Evolutionary conservation across 2,329 filamentous ascomycete genomes (phyloP), one percentile per base, ranked within the genome.

Genomic region (Cladosporium cucumerinum): DNA sequence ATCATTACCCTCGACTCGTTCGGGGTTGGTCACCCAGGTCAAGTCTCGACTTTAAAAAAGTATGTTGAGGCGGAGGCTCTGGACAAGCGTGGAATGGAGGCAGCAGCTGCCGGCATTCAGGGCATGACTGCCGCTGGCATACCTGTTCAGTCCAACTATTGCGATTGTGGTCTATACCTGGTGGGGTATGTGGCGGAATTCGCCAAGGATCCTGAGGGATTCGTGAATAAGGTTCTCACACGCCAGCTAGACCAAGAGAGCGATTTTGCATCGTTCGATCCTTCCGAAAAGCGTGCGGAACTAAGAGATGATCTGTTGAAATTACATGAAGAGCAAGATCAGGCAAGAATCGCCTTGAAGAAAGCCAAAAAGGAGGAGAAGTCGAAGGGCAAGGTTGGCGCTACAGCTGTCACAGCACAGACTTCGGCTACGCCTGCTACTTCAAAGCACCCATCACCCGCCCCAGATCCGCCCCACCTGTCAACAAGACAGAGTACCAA

Each of bases 1-100:
- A 93, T 98, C 67, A 88, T 98, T 68, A 92, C 92, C 0, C 85
- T 98, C 28, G 95, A 99, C 76, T 98, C 95, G 0, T 82, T 98
- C 1, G 88, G 87, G n/a, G 72, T 77, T 5, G 54, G 80, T 0
- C 92, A 93, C 69, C 81, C 85, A 1, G 78, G 82, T 0, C 90
- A 92, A 6, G 86, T 89, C 67, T 84, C 77, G 55, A 83, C 85
- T 39, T 80, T 99, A 32, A 93, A 89, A 72, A 85, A 91, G 28
- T 98, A 97, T 76, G 81, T 98, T 5, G 73, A 84, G 7, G 85
- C 85, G 57, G 95, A 98, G 78, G 89, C 90, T 4, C 82, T 83
- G 69, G 82, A 78, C 81, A 95, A 87, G 72, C 81, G 80, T n/a
- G 75, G 77, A 16, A 77, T 84, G 67, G 75, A 80, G 5, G 78